Evolutionary conservation across 73 alveolate species (phyloP).

Genomic region (Tetrahymena borealis): DNA sequence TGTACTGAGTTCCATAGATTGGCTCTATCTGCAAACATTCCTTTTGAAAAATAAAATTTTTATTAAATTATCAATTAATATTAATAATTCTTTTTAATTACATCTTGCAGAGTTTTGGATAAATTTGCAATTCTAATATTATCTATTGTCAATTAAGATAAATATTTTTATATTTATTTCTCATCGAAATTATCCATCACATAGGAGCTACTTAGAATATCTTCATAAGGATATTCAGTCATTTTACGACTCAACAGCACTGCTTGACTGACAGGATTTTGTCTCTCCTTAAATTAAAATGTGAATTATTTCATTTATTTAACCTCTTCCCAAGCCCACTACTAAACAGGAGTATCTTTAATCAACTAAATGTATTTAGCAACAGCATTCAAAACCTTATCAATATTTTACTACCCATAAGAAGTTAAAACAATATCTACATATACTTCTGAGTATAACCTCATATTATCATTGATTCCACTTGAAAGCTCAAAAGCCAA

Average conservation of each 20-base stretch:
- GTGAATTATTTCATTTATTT: constrained; percentile 35
- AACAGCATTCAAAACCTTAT: constrained; percentile 53
- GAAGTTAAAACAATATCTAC: constrained; percentile 71
- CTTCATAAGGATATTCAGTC: constrained; percentile 48
- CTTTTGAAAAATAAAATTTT: not conserved
- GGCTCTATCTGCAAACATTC: not conserved
- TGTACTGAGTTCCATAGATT: not conserved
- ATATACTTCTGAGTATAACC: constrained; percentile 42
- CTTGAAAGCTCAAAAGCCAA: constrained; percentile 65
- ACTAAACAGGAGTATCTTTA: constrained; percentile 52
- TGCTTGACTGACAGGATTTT: constrained; percentile 46
- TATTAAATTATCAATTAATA: not conserved
- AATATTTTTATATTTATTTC: constrained; percentile 19
- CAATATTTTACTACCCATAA: constrained; percentile 73
- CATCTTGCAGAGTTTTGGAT: not conserved
- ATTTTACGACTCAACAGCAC: constrained; percentile 15
- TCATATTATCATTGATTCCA: constrained; percentile 28
- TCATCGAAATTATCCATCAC: constrained; percentile 60
- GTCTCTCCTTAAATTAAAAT: constrained; percentile 60
- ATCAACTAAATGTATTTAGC: constrained; percentile 52
- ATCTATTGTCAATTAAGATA: not conserved
- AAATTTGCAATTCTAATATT: not conserved
- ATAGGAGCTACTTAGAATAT: constrained; percentile 54
- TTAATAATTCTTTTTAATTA: not conserved
- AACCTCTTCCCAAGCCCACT: constrained; percentile 61